Evolutionary conservation across 331 rosid species (phyloP).

Genomic region (Pyrus hybrid): DNA sequence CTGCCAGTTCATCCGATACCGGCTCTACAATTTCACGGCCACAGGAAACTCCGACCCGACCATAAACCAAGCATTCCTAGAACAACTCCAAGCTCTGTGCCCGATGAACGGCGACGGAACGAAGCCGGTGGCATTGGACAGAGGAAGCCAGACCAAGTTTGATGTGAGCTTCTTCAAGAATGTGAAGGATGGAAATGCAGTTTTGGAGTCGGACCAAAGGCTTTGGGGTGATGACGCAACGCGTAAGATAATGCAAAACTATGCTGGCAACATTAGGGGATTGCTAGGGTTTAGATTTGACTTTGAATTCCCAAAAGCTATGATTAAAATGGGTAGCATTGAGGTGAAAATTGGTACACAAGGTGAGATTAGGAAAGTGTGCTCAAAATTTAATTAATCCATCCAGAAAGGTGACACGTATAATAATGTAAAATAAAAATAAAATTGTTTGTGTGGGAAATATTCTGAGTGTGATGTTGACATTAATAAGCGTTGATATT

Average conservation of each 20-base stretch:
- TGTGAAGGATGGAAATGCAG: conserved; percentile 51
- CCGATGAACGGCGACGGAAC: conserved; percentile 58
- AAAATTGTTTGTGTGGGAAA: not conserved
- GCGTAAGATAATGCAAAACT: conserved; percentile 33
- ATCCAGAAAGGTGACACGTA: not conserved
- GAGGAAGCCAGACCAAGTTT: conserved; percentile 41
- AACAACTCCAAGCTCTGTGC: conserved; percentile 43
- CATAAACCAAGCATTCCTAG: conserved; percentile 42
- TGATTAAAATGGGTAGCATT: conserved; percentile 64
- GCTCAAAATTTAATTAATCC: conserved; percentile 49
- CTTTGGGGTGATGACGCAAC: conserved; percentile 49
- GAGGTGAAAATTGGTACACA: conserved; percentile 55
- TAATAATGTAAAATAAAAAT: not conserved
- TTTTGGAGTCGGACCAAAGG: conserved; percentile 74
- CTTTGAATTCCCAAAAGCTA: conserved; percentile 59
- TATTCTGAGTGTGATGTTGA: not conserved
- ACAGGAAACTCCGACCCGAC: conserved; percentile 62
- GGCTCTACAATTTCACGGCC: conserved; percentile 59
- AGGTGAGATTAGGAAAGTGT: conserved; percentile 67
- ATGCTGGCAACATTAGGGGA: conserved; percentile 59
- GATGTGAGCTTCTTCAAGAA: conserved; percentile 67
- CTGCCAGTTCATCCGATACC: conserved; percentile 54
- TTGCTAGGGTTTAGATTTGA: conserved; percentile 54
- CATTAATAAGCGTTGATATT: accelerated
- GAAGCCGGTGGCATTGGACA: conserved; percentile 45